Conservation (phyloP, 306 rosid species). For the Elaeagnus macrophylla region DNA sequence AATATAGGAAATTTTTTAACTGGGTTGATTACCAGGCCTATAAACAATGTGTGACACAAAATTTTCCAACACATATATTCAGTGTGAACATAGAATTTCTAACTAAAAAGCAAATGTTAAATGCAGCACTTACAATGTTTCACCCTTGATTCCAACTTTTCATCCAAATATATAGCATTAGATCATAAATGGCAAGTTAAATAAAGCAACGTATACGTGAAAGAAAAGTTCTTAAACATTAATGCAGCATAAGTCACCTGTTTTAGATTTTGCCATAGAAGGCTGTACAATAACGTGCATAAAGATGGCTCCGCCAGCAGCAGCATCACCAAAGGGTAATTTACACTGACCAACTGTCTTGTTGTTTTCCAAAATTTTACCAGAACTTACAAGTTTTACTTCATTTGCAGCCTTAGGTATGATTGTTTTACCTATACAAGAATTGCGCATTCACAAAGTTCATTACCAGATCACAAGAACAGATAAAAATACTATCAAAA, state of each 20-base stretch:
- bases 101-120: too few species aligned
- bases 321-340: conserved; percentile 60
- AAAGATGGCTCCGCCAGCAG: conserved; percentile 54
- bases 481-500: background rate
- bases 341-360: conserved; percentile 91
- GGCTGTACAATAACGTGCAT: conserved; percentile 94
- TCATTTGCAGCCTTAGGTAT: conserved; percentile 87
- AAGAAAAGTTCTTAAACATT: background rate
- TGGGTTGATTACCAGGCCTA: too few species aligned
- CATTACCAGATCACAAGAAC: conserved; percentile 1
- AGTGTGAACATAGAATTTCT: too few species aligned
- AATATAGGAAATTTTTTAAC: too few species aligned
- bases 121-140: too few species aligned
- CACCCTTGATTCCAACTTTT: too few species aligned
- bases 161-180: too few species aligned
- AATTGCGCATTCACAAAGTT: conserved; percentile 5
- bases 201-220: background rate
- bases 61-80: background rate
- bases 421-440: conserved; percentile 56
- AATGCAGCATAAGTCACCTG: conserved; percentile 41
- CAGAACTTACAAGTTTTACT: conserved; percentile 82
- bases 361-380: conserved; percentile 95
- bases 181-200: too few species aligned
- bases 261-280: conserved; percentile 58
- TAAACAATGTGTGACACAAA: background rate